Evolutionary conservation across 1,284 basidiomycete genomes (phyloP), one percentile per base, ranked within the genome.

Genomic region (Flammula alnicola): DNA sequence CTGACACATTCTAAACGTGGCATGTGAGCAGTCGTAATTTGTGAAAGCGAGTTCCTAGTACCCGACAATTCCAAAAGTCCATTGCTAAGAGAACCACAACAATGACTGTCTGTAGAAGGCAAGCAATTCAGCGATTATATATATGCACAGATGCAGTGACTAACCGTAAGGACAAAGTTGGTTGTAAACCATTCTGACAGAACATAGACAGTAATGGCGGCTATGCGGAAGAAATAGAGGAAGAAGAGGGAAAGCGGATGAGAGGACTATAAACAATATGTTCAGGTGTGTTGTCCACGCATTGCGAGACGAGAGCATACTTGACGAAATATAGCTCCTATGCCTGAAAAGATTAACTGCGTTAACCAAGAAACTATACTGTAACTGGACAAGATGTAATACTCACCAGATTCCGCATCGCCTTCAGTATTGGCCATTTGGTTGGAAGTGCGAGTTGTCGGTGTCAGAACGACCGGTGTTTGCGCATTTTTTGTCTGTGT

Each of bases 61-160:
- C 92, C 63, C 92, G 74, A 58, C 93, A 94, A 63, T 95, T 97
- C 95, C 95, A 97, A 67, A 98, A 98, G 71, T 98, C 95, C 79
- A 95, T 88, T 1, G 94, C 89, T 26, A 98, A 80, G 16, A 98
- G 75, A 1, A 96, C 86, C 17, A 97, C 95, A 0, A 97, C 94
- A 7, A 86, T 71, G 1, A 97, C 94, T 12, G 93, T 95, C 91
- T 95, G 37, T 11, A 19, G 33, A 43, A 14, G n/a, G 29, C 29
- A 17, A 16, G n/a, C 19, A n/a, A n/a, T n/a, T n/a, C n/a, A n/a
- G 12, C 17, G 2, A 38, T 47, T 27, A 46, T 32, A 32, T 19
- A 20, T 33, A 25, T 32, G 7, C n/a, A n/a, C n/a, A n/a, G n/a
- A n/a, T n/a, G n/a, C n/a, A n/a, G 17, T 40, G 38, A 29, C 40